These are phyloP conservation scores for Didymella arachidicola DNA, from an alignment of 2,329 filamentous ascomycete genomes.

Conservation along the genomic window DNA sequence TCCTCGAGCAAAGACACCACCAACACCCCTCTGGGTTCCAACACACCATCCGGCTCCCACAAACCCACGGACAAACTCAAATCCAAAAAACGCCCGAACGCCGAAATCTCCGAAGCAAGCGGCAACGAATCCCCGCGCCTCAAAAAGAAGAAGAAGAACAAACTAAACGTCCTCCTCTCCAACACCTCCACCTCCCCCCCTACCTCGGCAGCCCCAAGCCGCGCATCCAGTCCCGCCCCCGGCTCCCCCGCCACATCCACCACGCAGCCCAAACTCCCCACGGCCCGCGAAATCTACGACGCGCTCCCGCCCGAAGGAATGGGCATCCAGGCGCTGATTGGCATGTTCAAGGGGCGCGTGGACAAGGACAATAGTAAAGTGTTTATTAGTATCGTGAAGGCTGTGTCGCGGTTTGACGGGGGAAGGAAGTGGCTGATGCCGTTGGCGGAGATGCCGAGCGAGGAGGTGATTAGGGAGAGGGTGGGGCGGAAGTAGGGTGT, in stretches of 20 bases:
- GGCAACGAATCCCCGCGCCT: constrained; percentile 88
- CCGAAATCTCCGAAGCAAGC: constrained; percentile 87
- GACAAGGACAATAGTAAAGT: constrained; percentile 45
- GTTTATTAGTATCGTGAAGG: constrained; percentile 57
- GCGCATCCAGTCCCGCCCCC: constrained; percentile 53
- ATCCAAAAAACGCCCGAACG: constrained; percentile 82
- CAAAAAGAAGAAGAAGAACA: constrained; percentile 68
- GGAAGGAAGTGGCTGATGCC: constrained; percentile 41
- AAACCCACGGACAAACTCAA: constrained; percentile 58
- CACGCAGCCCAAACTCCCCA: constrained; percentile 49
- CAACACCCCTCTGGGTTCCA: constrained; percentile 61
- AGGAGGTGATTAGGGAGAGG: constrained; percentile 37
- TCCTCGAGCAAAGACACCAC: constrained; percentile 73
- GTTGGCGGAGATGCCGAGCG: constrained; percentile 41
- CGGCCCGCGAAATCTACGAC: constrained; percentile 55
- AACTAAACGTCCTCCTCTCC: constrained; percentile 59
- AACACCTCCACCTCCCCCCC: constrained; percentile 63
- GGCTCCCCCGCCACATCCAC: constrained; percentile 36
- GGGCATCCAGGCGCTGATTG: constrained; percentile 52
- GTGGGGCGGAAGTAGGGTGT: constrained; percentile 15
- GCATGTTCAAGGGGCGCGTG: constrained; percentile 53
- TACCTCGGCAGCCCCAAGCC: constrained; percentile 70
- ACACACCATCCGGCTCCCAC: constrained; percentile 58
- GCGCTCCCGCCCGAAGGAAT: constrained; percentile 56
- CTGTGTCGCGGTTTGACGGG: constrained; percentile 45